Base-by-base conservation (phyloP, 306 rosid genomes). In the Trifolium subterraneum region DNA sequence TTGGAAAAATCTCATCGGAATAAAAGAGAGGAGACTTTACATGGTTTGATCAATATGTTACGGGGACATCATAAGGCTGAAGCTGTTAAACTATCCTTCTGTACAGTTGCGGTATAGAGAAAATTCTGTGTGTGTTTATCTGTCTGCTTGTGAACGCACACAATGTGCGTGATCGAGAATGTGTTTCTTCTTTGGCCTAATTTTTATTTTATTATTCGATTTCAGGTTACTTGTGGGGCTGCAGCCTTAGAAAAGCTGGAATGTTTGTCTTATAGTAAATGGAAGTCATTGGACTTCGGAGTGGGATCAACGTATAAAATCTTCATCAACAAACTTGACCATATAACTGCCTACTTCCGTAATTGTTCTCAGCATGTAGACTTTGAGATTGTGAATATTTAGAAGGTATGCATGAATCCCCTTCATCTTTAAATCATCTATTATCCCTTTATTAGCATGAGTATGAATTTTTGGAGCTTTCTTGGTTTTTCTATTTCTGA, bases 301-400 rank as follows among this genome's bases (percentile, higher is more conserved):
- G 79, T 56, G 35, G 84, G 81, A 50, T 70, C 84, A 65, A 75
- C 81, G 45, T 79, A 75, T 59, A 83, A 83, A 75, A 74, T 78
- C 75, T 78, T 63, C 75, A 79, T 83, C 70, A 27, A 25, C 71
- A 39, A 83, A 13, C 68, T 83, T 70, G 86, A 83, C 86, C 75
- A 66, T 45, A 70, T 83, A 83, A 71, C 81, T 27, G 86, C 83
- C 64, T 83, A 79, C 59, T 83, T 64, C 78, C 81, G 84, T 73
- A 71, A 67, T 38, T 48, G 72, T 64, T 71, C 79, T 71, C 84
- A 83, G 72, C 76, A 65, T 58, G 69, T 78, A 65, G 86, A 83
- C 69, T 79, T 83, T 6, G 84, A 83, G 50, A 31, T 79, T 59
- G 22, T 72, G 52, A 50, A 51, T 54, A 16, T 83, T 31, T 83